These are phyloP conservation scores for Phialocephala sp. DNA, from an alignment of 2,329 filamentous ascomycete genomes.

Conservation along the genomic window DNA sequence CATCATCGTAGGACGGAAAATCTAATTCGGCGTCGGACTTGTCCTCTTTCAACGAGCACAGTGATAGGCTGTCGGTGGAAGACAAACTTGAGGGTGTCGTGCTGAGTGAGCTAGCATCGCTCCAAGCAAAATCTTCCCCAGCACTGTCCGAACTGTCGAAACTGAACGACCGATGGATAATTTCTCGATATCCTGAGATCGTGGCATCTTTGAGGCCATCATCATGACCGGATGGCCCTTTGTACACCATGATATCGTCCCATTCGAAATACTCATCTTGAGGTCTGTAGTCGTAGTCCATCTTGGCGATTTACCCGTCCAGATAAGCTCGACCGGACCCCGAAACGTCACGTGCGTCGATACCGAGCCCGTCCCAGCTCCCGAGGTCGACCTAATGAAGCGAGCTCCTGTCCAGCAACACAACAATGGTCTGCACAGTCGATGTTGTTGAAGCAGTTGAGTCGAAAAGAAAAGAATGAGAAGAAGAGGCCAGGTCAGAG, in stretches of 20 bases:
- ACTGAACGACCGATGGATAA: neutral
- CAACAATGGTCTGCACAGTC: neutral
- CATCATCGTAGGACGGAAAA: conserved; percentile 22
- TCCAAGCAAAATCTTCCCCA: conserved; percentile 11
- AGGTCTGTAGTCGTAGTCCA: conserved; percentile 9
- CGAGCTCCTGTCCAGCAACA: neutral
- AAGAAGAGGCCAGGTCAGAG: neutral
- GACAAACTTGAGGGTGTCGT: neutral
- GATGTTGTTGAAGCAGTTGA: neutral
- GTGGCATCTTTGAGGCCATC: neutral
- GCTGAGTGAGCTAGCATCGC: conserved; percentile 1
- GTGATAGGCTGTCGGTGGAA: conserved; percentile 7
- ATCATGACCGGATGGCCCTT: neutral
- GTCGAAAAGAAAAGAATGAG: neutral
- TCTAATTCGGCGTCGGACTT: conserved; percentile 16
- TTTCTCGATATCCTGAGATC: neutral
- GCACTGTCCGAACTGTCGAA: neutral
- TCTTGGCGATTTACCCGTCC: neutral
- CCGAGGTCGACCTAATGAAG: neutral
- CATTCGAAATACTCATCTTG: conserved; percentile 12
- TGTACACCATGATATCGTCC: conserved; percentile 14
- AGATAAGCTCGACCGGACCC: neutral
- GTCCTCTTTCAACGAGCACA: conserved; percentile 1
- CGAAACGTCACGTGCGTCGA: neutral
- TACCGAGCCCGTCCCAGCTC: neutral